Evolutionary conservation across 2,329 filamentous ascomycete genomes (phyloP), one percentile per base, ranked within the genome.

Genomic region (Aspergillus fumigatiaffinis): DNA sequence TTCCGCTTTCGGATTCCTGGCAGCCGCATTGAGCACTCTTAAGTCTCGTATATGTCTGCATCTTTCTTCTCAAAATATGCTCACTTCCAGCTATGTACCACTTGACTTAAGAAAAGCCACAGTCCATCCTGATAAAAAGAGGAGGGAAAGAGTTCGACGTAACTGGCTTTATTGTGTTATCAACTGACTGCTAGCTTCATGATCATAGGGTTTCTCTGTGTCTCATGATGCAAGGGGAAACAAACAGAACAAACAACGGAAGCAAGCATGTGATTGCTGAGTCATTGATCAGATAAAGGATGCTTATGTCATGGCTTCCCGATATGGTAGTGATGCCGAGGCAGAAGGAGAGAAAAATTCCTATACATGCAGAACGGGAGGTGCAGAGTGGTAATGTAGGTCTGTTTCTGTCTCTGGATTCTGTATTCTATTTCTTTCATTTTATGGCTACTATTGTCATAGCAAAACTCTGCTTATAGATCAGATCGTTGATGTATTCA

Each of bases 1-100:
- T 58, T 63, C 68, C 68, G 68, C 68, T 69, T 68, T 60, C 68
- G 66, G 68, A 12, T 47, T 5, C 20, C 23, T 14, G 14, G 12
- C 44, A 25, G 21, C 21, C 21, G 44, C 44, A 47, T 23, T 23
- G 23, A 47, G 20, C 44, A 47, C 21, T 23, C 44, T 26, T 17
- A 25, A 14, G 10, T 12, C 21, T 25, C 12, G 21, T 14, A 47
- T 10, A 47, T 25, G 9, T 47, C 21, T 25, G 44, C 21, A 47
- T 47, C 21, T 17, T 47, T 23, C 5, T 14, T 23, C 21, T 47
- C 12, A 23, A 25, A 17, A 44, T 44, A 44, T 44, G 21, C 32
- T 17, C 4, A 9, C 20, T 23, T 46, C 21, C 20, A 46, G 3
- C 2, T 3, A 6, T 9, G 9, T 46, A 8, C 3, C 9, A 12